Percentiles rank a stretch among this genome's conserved stretches.
These are phyloP conservation scores for Calocybe gambosa DNA, from an alignment of 1,284 basidiomycete species.

Conservation along the genomic window DNA sequence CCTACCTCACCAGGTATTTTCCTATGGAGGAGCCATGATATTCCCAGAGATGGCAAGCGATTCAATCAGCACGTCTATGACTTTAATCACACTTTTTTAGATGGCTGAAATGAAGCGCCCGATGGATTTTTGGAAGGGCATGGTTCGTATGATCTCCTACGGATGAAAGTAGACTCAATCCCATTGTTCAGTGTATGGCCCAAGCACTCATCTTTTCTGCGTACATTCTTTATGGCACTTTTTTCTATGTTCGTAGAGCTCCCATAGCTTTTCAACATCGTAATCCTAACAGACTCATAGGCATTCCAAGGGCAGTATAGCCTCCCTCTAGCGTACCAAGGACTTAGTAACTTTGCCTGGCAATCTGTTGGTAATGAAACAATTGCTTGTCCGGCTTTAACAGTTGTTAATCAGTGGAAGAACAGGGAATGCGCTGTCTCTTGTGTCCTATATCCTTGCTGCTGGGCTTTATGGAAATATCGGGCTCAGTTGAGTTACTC, in stretches of 20 bases:
- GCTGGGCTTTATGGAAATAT: conserved; percentile 64
- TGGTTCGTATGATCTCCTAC: conserved; percentile 28
- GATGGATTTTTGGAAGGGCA: conserved; percentile 69
- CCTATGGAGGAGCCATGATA: conserved; percentile 54
- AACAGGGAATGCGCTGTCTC: conserved; percentile 39
- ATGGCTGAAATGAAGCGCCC: conserved; percentile 69
- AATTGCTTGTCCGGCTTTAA: no score
- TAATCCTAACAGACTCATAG: conserved; percentile 19
- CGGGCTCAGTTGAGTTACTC: conserved; percentile 36
- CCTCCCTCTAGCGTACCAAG: conserved; percentile 52
- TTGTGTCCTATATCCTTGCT: conserved; percentile 46
- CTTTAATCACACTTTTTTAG: conserved; percentile 11
- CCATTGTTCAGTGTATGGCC: conserved; percentile 30
- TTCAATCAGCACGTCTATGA: neutral
- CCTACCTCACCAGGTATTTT: conserved; percentile 31
- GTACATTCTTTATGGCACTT: conserved; percentile 53
- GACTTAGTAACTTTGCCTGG: conserved; percentile 41
- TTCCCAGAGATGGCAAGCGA: conserved; percentile 41
- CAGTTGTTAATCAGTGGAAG: no score
- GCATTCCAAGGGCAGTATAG: conserved; percentile 57
- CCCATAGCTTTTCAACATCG: neutral
- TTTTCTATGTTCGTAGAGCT: conserved; percentile 30
- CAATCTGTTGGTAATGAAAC: conserved; percentile 27
- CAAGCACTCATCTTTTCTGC: conserved; percentile 50
- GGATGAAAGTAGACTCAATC: neutral